A percentile compares a stretch with the other conserved stretches of the same genome.
Conservation (phyloP, 352 stramenopile genomes). For the Globisporangium parvum region DNA sequence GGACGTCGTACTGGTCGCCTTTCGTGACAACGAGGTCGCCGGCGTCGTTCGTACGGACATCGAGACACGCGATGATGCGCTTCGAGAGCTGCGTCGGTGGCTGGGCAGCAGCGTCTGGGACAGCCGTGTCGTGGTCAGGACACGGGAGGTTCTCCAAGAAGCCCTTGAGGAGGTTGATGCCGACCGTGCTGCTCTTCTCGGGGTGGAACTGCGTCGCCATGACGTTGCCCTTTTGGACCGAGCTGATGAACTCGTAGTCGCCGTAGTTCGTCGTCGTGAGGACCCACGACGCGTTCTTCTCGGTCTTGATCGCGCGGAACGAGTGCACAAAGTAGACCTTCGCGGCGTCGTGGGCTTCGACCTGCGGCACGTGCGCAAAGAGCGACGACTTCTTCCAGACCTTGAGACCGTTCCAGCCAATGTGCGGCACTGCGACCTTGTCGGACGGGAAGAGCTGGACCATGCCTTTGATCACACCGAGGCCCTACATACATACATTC, state of each 20-base stretch:
- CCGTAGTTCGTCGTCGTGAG: slow-evolving; percentile 95
- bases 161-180: slow-evolving; percentile 90
- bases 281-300: slow-evolving; percentile 89
- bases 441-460: slow-evolving; percentile 87
- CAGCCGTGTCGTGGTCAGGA: slow-evolving; percentile 33
- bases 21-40: slow-evolving; percentile 98
- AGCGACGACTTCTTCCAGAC: slow-evolving; percentile 82
- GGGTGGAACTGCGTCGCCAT: slow-evolving; percentile 99
- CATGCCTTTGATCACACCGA: slow-evolving; percentile 91
- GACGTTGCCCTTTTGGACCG: slow-evolving; percentile 94
- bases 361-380: slow-evolving; percentile 39
- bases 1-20: slow-evolving; percentile 98
- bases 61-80: slow-evolving; percentile 95
- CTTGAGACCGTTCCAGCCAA: slow-evolving; percentile 97
- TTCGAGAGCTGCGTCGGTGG: slow-evolving; percentile 86
- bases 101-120: slow-evolving; percentile 22
- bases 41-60: slow-evolving; percentile 95
- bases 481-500: slow-evolving; percentile 30
- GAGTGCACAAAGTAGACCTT: slow-evolving; percentile 98
- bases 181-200: slow-evolving; percentile 94
- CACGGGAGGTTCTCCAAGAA: slow-evolving; percentile 86
- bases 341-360: slow-evolving; percentile 25
- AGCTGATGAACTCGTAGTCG: slow-evolving; percentile 89
- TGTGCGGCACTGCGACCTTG: slow-evolving; percentile 91
- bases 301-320: slow-evolving; percentile 78